Evolutionary conservation across 805 yeast species (phyloP).

Genomic region (Candida anglica): DNA sequence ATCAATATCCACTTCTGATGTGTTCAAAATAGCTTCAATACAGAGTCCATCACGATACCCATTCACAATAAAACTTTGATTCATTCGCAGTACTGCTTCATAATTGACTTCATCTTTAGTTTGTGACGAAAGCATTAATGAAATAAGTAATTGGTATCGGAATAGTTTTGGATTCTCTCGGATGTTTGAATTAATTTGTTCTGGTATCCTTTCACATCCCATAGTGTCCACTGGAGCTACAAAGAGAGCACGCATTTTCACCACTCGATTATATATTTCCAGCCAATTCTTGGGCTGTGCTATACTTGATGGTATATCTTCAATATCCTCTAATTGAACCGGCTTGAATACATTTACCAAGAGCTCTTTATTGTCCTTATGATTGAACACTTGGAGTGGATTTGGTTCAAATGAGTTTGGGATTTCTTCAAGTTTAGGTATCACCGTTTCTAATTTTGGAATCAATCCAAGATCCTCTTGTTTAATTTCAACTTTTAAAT

Average conservation of each 20-base stretch:
- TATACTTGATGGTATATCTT: not conserved
- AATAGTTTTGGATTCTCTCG: conserved; percentile 34
- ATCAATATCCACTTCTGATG: conserved; percentile 58
- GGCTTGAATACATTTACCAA: conserved; percentile 10
- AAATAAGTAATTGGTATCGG: conserved; percentile 72
- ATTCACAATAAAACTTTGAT: conserved; percentile 40
- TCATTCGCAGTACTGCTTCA: conserved; percentile 60
- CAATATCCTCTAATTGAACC: conserved; percentile 4
- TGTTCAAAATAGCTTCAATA: conserved; percentile 47
- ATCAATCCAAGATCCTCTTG: too few relatives aligned
- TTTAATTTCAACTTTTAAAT: too few relatives aligned
- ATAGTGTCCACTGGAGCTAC: conserved; percentile 84
- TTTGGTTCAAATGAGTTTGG: conserved; percentile 1
- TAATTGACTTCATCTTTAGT: conserved; percentile 87
- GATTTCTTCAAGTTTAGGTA: not conserved
- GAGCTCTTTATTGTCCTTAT: not conserved
- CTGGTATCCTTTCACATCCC: conserved; percentile 72
- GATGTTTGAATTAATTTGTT: conserved; percentile 34
- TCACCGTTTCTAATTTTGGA: too few relatives aligned
- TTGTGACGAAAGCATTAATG: conserved; percentile 86
- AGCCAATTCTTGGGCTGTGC: conserved; percentile 44
- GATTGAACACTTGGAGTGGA: conserved; percentile 3
- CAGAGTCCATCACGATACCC: conserved; percentile 50
- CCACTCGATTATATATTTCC: conserved; percentile 55
- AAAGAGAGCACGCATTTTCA: conserved; percentile 60